Evolutionary conservation across 2,329 filamentous ascomycete genomes (phyloP).

Genomic region (Aspergillus ustus): DNA sequence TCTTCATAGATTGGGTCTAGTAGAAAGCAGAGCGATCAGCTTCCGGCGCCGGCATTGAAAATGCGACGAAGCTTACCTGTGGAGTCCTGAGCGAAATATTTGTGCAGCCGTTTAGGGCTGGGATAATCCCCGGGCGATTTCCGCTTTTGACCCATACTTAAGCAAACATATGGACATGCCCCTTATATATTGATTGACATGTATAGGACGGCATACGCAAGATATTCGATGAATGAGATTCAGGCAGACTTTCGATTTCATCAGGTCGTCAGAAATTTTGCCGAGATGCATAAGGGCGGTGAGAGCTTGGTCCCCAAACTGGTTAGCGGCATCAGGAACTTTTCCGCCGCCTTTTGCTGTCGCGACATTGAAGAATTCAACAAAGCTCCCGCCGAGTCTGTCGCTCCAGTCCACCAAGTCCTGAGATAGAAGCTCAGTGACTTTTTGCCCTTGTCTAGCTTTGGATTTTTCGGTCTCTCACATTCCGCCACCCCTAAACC

Average conservation of each 20-base stretch:
- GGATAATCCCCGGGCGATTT: conserved; percentile 34
- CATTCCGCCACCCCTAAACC: conserved; percentile 21
- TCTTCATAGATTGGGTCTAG: conserved; percentile 41
- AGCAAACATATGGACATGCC: conserved; percentile 8
- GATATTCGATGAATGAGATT: conserved; percentile 13
- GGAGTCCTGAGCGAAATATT: conserved; percentile 31
- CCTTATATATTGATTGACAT: not conserved
- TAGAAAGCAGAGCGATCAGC: not conserved
- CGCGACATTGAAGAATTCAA: conserved; percentile 29
- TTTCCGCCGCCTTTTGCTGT: conserved; percentile 40
- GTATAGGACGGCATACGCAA: not conserved
- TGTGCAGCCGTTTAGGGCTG: conserved; percentile 39
- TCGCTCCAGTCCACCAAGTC: conserved; percentile 19
- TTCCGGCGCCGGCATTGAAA: not conserved
- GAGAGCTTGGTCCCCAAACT: conserved; percentile 24
- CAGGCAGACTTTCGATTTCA: conserved; percentile 11
- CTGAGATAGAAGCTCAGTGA: conserved; percentile 18
- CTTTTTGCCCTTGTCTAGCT: conserved; percentile 18
- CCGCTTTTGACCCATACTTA: conserved; percentile 42
- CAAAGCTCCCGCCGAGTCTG: conserved; percentile 22
- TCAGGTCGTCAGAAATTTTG: conserved; percentile 36
- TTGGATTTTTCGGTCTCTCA: conserved; percentile 18
- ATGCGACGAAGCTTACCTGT: conserved; percentile 32
- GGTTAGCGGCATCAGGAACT: conserved; percentile 38
- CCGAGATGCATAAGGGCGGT: conserved; percentile 36